Evolutionary conservation across 441 rosid species (phyloP), one percentile per base, ranked within the genome.

Genomic region (Cnidoscolus chayamansa): DNA sequence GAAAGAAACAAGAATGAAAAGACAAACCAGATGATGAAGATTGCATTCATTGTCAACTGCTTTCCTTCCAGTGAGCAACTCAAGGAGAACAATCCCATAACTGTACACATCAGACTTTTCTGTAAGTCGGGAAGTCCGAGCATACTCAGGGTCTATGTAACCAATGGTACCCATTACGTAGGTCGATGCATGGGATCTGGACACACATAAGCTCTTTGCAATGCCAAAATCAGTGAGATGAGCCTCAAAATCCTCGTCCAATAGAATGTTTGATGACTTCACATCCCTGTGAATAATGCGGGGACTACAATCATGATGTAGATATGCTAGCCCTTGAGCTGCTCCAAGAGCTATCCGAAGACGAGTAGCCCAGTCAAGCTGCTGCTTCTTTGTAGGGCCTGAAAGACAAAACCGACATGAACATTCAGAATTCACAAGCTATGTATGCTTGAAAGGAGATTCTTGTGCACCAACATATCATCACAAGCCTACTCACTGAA

Each of bases 141-240:
- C 98, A 77, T 95, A 95, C 75, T 95, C 99, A 0, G 99, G 99
- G 67, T 93, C 99, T 67, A 95, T 93, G 75, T 95, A 93, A 31
- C 98, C 99, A 67, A 95, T 95, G 4, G 98, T 91, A 49, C 98
- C 99, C 98, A 90, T 88, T 10, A 95, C 67, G 70, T 81, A 87
- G 1, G 99, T 91, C 10, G 95, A 95, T 45, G 98, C 90, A 74
- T 93, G 86, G 3, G 98, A 74, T 80, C 93, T 93, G 4, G 98
- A 87, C 7, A 84, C 70, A 69, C 98, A 92, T 32, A 95, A 74
- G 80, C 86, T 85, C 84, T 93, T 95, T 0, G 99, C 99, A 71
- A 95, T 95, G 74, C 99, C 99, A 32, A 95, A 95, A 84, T 95
- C 99, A 30, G 99, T 93, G 68, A 95, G 91, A 82, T 92, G 99